Conservation (phyloP, 208 protist species). For the Paratrypanosoma confusum region DNA sequence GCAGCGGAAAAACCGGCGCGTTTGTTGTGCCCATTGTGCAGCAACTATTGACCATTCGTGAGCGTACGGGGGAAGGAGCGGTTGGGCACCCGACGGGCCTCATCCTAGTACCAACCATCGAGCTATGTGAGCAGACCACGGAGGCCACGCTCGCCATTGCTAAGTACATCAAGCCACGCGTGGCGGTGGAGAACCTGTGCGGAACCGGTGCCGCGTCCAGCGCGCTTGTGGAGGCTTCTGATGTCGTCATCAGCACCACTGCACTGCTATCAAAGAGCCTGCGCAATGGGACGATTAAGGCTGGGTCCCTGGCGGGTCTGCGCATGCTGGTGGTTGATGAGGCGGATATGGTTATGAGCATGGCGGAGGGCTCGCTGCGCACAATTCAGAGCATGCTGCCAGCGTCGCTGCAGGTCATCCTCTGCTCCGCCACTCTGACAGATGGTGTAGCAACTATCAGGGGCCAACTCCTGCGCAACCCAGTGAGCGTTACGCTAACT, state of each 20-base stretch:
- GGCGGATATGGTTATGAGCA: conserved; percentile 92
- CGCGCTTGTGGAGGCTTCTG: conserved; percentile 44
- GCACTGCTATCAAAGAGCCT: conserved; percentile 67
- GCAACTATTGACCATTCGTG: conserved; percentile 68
- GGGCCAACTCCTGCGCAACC: conserved; percentile 89
- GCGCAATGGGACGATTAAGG: conserved; percentile 36
- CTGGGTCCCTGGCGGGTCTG: conserved; percentile 45
- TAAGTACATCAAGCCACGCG: conserved; percentile 68
- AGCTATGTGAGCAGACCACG: conserved; percentile 92
- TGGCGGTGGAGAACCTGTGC: conserved; percentile 78
- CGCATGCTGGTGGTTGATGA: conserved; percentile 92
- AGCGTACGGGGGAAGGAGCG: conserved; percentile 27
- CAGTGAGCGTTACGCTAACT: conserved; percentile 82
- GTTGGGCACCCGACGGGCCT: conserved; percentile 69
- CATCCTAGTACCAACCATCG: conserved; percentile 92
- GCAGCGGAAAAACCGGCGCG: conserved; percentile 83
- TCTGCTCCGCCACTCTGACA: conserved; percentile 92
- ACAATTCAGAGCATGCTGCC: conserved; percentile 81
- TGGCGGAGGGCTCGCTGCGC: conserved; percentile 87
- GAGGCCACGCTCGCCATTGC: conserved; percentile 55
- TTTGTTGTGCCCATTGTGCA: conserved; percentile 83
- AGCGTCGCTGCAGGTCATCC: conserved; percentile 82
- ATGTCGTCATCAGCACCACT: conserved; percentile 79
- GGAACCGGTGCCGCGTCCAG: conserved; percentile 40
- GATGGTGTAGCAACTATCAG: conserved; percentile 89